Percentiles rank a stretch among this genome's conserved stretches.
These are phyloP conservation scores for Diaporthe batatas DNA, from an alignment of 2,329 filamentous ascomycete genomes.

Conservation along the genomic window DNA sequence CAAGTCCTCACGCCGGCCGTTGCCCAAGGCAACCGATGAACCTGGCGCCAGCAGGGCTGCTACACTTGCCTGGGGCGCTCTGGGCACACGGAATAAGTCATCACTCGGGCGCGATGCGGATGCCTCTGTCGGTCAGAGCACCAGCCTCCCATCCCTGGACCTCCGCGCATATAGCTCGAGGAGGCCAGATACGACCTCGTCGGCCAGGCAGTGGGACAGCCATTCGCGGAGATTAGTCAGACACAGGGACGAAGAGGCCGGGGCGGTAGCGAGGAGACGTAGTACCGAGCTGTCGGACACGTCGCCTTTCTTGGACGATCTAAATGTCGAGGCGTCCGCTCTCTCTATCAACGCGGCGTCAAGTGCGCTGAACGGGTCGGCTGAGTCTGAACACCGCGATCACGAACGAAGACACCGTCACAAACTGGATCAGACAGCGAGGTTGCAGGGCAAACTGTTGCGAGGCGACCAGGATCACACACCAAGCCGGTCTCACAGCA, in stretches of 20 bases:
- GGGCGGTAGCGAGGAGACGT: conserved; percentile 48
- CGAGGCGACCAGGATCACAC: conserved; percentile 39
- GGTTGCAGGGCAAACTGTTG: conserved; percentile 14
- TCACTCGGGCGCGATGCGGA: conserved; percentile 44
- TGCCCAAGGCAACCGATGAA: conserved; percentile 61
- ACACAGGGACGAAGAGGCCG: conserved; percentile 52
- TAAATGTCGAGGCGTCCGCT: conserved; percentile 56
- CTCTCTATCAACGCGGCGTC: conserved; percentile 69
- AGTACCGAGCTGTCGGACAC: conserved; percentile 48
- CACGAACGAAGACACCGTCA: conserved; percentile 33
- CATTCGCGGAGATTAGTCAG: conserved; percentile 65
- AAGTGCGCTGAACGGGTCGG: conserved; percentile 61
- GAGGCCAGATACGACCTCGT: conserved; percentile 48
- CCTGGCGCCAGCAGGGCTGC: conserved; percentile 73
- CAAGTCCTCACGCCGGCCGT: conserved; percentile 56
- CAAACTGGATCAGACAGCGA: conserved; percentile 24
- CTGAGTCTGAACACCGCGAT: conserved; percentile 45
- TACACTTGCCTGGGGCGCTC: conserved; percentile 70
- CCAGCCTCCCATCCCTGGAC: conserved; percentile 27
- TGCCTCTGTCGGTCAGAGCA: conserved; percentile 17
- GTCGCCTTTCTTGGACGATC: conserved; percentile 57
- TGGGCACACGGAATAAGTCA: conserved; percentile 56
- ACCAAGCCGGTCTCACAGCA: conserved; percentile 42
- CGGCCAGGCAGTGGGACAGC: conserved; percentile 65
- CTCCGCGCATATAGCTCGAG: conserved; percentile 36